Conservation (phyloP, 441 rosid species). For the Adansonia gregorii region DNA sequence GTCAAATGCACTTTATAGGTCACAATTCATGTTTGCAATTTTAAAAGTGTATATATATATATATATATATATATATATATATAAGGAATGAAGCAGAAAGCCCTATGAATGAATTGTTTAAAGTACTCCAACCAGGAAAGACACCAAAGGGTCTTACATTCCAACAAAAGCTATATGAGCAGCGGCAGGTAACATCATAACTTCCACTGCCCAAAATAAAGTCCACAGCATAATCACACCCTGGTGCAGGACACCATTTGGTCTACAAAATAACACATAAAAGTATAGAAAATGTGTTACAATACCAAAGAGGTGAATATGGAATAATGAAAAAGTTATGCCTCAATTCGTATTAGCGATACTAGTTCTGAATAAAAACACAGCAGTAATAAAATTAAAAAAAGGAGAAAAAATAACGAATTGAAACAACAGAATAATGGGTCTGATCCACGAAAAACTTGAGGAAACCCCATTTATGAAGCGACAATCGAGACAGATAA, state of each 20-base stretch:
- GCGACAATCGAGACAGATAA: background rate
- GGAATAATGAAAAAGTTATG: constrained; percentile 8
- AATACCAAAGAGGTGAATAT: constrained; percentile 14
- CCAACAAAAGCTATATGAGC: constrained; percentile 78
- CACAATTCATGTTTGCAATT: constrained; percentile 11
- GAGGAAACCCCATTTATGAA: background rate
- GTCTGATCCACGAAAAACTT: background rate
- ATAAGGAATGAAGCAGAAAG: background rate
- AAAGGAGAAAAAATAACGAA: background rate
- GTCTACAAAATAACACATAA: constrained; percentile 44
- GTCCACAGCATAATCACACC: constrained; percentile 73
- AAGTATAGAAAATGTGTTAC: background rate
- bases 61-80: no score
- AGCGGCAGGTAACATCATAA: constrained; percentile 64
- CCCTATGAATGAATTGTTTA: constrained; percentile 11
- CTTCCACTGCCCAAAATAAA: constrained; percentile 66
- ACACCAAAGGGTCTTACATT: constrained; percentile 48
- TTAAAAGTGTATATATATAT: background rate
- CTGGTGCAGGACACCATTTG: constrained; percentile 88
- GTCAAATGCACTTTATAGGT: constrained; percentile 20
- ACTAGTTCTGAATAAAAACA: background rate
- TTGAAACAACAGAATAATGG: background rate
- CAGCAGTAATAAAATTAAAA: background rate
- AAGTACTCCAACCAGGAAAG: constrained; percentile 19
- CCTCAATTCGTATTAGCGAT: background rate